phyloP scores from a whole-genome alignment of 179 eudicot species.

The Spergularia azorica region DNA sequence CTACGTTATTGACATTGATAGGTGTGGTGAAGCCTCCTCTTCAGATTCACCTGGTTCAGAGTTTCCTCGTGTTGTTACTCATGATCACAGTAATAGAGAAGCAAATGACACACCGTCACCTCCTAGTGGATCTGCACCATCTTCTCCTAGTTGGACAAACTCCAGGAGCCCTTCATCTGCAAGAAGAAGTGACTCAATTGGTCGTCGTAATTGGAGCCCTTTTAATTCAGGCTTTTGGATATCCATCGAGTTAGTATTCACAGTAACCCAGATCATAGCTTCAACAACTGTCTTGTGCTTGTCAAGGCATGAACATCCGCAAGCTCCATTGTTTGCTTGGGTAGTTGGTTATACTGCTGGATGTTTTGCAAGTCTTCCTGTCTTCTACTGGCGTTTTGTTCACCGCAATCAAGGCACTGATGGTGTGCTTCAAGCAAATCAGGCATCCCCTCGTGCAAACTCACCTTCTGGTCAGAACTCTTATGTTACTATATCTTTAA shows the following conservation, averaged over 20 bases:
- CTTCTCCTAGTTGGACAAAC: conserved; percentile 38
- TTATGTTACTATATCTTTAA: conserved; percentile 52
- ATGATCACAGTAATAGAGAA: conserved; percentile 41
- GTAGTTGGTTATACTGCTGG: conserved; percentile 78
- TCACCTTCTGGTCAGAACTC: conserved; percentile 50
- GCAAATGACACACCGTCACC: conserved; percentile 37
- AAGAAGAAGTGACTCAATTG: conserved; percentile 64
- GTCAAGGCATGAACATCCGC: conserved; percentile 72
- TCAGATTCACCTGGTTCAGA: conserved; percentile 38
- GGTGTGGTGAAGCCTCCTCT: conserved; percentile 52
- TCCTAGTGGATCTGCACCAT: conserved; percentile 33
- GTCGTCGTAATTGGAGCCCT: conserved; percentile 74
- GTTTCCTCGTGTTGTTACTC: conserved; percentile 31
- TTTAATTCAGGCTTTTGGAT: conserved; percentile 77
- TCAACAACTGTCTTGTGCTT: conserved; percentile 62
- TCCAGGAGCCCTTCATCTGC: conserved; percentile 47
- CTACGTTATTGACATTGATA: conserved; percentile 65
- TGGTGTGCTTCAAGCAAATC: conserved; percentile 44
- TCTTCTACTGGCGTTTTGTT: conserved; percentile 74
- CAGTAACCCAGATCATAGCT: conserved; percentile 66
- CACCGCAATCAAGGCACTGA: conserved; percentile 63
- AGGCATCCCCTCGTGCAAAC: conserved; percentile 38
- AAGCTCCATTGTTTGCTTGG: conserved; percentile 82
- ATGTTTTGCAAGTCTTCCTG: conserved; percentile 67
- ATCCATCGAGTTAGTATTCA: conserved; percentile 60